Conservation (phyloP, 805 yeast genomes). For the Lipomyces oligophaga region DNA sequence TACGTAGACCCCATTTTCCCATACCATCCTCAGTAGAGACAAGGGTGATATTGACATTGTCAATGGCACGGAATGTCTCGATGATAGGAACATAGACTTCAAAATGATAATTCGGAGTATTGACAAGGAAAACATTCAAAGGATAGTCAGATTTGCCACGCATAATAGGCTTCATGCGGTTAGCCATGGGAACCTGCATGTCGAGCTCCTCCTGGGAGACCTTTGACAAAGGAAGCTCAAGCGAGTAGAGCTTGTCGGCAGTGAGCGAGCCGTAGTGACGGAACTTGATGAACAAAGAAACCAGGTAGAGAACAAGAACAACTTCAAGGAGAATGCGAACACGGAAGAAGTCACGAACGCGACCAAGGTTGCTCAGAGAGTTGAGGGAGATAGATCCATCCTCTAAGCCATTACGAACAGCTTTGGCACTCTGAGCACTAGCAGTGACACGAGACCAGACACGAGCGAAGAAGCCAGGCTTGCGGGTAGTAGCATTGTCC, state of each 20-base stretch:
- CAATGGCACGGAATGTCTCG: slow-evolving; percentile 7
- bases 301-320: slow-evolving; percentile 9
- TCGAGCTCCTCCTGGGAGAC: slow-evolving; percentile 8
- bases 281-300: slow-evolving; percentile 12
- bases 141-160: slow-evolving; percentile 5
- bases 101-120: slow-evolving; percentile 24
- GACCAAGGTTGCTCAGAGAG: too few species aligned
- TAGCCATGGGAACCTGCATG: slow-evolving; percentile 6
- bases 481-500: too few species aligned
- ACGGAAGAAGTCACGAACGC: too few species aligned
- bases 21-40: slow-evolving; percentile 20
- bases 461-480: too few species aligned
- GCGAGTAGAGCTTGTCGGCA: slow-evolving; percentile 7
- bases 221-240: slow-evolving; percentile 6
- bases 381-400: too few species aligned
- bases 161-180: slow-evolving; percentile 3
- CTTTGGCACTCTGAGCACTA: too few species aligned
- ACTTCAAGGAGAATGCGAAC: slow-evolving; percentile 6
- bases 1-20: slow-evolving; percentile 22
- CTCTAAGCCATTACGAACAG: too few species aligned
- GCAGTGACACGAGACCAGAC: too few species aligned
- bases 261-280: slow-evolving; percentile 11
- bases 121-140: slow-evolving; percentile 14
- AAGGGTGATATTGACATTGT: slow-evolving; percentile 17
- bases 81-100: slow-evolving; percentile 26